These are phyloP conservation scores for Candida khao-thaluensis DNA, from an alignment of 805 yeast species.

Conservation along the genomic window DNA sequence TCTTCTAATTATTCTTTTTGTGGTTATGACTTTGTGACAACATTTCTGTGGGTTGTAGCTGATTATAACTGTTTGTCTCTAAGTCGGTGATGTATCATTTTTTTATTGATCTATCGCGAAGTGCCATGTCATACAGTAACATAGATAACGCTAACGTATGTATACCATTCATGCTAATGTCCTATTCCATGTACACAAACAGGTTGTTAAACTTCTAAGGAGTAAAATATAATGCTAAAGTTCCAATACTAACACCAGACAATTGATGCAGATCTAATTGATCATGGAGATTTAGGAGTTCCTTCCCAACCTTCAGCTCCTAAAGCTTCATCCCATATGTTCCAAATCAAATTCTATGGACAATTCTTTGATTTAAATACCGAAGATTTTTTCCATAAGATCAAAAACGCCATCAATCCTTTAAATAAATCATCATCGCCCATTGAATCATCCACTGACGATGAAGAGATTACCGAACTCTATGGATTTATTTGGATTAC, in stretches of 20 bases:
- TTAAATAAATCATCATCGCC: constrained; percentile 17
- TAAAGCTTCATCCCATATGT: constrained; percentile 36
- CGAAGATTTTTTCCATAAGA: constrained; percentile 54
- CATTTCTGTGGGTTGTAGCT: too few relatives aligned
- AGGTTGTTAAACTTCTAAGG: too few relatives aligned
- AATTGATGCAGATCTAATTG: constrained; percentile 15
- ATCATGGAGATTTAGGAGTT: constrained; percentile 7
- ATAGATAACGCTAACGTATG: constrained; percentile 7
- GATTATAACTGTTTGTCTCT: too few relatives aligned
- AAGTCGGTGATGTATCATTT: too few relatives aligned
- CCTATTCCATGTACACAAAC: too few relatives aligned
- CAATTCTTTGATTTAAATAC: constrained; percentile 71
- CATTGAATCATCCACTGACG: constrained; percentile 15
- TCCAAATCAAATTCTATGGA: constrained; percentile 59
- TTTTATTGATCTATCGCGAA: too few relatives aligned
- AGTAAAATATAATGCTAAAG: not conserved
- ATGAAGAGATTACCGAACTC: constrained; percentile 54
- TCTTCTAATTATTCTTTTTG: too few relatives aligned
- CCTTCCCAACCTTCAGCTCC: constrained; percentile 18
- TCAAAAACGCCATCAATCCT: constrained; percentile 60
- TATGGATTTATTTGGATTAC: constrained; percentile 93
- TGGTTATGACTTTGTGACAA: too few relatives aligned
- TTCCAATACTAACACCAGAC: too few relatives aligned
- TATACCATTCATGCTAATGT: too few relatives aligned
- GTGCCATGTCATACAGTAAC: constrained; percentile 5